Percentiles rank a stretch among this genome's conserved stretches.
Conservation (phyloP, 768 basidiomycete species). For the Rhodosporidiobolus sp. region DNA sequence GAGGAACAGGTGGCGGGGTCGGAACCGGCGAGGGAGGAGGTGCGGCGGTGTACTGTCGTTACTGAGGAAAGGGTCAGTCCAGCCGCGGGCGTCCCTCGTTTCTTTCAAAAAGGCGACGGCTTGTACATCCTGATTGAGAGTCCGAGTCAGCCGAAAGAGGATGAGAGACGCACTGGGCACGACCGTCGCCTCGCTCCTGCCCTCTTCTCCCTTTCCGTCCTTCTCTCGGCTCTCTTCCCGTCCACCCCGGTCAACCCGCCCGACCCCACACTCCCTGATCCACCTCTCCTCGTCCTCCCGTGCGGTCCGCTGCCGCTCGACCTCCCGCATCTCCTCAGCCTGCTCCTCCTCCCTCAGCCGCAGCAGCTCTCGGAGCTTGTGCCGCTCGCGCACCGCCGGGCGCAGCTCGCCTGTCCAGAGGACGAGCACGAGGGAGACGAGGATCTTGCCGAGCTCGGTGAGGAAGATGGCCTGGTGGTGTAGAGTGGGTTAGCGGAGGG, state of each 20-base stretch:
- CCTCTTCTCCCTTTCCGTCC: not conserved
- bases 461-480: constrained; percentile 66
- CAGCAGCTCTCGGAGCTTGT: not conserved
- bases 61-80: too few relatives aligned
- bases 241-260: too few relatives aligned
- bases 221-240: not conserved
- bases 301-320: not conserved
- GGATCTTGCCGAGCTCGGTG: constrained; percentile 86
- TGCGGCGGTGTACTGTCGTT: constrained; percentile 2
- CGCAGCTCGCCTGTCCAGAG: constrained; percentile 22
- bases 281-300: constrained; percentile 9
- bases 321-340: not conserved
- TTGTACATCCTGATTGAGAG: too few relatives aligned
- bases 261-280: not conserved
- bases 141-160: not conserved
- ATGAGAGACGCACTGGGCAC: not conserved
- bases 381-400: not conserved
- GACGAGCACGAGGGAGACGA: constrained; percentile 74
- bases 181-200: constrained; percentile 4
- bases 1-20: not conserved
- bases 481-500: too few relatives aligned
- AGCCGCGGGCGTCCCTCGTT: too few relatives aligned
- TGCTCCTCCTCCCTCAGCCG: not conserved
- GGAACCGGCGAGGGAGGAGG: not conserved
- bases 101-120: too few relatives aligned